Conservation (phyloP, 169 alveolate species). For the Eimeria sp. region DNA sequence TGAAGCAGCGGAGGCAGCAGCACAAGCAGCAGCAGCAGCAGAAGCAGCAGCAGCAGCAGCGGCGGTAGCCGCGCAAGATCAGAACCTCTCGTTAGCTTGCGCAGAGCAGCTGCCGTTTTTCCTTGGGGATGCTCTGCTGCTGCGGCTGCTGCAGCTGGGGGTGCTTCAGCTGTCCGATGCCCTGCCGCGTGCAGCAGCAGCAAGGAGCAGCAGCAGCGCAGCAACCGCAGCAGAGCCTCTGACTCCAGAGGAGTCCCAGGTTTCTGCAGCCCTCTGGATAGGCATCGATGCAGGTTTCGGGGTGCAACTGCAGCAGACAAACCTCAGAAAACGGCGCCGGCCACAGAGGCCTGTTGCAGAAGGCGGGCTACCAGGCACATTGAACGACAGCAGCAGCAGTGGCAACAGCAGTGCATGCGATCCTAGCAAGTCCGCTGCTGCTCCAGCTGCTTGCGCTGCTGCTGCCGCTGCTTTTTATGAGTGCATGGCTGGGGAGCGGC, state of each 20-base stretch:
- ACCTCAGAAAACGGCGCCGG: background rate
- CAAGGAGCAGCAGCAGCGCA: too few species aligned
- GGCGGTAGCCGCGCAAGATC: constrained; percentile 26
- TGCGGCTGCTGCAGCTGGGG: constrained; percentile 25
- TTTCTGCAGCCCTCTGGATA: constrained; percentile 38
- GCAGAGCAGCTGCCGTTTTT: constrained; percentile 56
- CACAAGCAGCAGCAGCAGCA: too few species aligned
- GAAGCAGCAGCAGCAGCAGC: constrained; percentile 49
- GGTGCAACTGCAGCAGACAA: constrained; percentile 1
- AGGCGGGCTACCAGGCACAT: background rate
- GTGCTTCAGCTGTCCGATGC: too few species aligned
- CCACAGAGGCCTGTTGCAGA: background rate
- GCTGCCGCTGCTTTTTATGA: constrained; percentile 13
- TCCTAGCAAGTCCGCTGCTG: too few species aligned
- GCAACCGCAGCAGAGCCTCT: background rate
- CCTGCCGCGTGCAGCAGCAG: too few species aligned
- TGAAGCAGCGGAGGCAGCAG: background rate
- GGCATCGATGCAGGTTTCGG: background rate
- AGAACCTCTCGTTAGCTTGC: background rate
- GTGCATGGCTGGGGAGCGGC: constrained; percentile 12
- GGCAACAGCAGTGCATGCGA: too few species aligned
- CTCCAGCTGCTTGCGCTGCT: background rate
- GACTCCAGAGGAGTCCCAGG: constrained; percentile 1
- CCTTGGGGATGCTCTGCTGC: constrained; percentile 59
- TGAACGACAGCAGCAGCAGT: background rate